A percentile compares a stretch with the other conserved stretches of the same genome.
Evolutionary conservation across 441 rosid species (phyloP).

Genomic region (Isatis lusitanica): DNA sequence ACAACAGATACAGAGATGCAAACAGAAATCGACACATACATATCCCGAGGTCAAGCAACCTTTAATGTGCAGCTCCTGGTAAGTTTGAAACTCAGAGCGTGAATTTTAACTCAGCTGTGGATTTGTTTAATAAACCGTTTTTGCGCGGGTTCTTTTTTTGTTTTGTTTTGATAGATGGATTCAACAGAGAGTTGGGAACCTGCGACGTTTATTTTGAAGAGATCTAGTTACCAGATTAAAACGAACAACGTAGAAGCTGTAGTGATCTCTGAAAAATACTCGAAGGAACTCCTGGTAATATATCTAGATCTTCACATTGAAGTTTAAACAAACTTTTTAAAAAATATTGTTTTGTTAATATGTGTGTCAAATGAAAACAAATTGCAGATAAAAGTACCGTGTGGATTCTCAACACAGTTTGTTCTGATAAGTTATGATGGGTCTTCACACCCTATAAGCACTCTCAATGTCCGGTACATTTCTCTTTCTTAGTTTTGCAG

Average conservation of each 20-base stretch:
- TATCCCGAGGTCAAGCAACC: slow-evolving; percentile 66
- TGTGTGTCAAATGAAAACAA: slow-evolving; percentile 7
- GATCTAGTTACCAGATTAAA: slow-evolving; percentile 71
- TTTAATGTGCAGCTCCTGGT: slow-evolving; percentile 74
- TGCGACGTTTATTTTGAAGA: slow-evolving; percentile 54
- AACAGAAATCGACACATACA: slow-evolving; percentile 55
- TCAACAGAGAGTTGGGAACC: slow-evolving; percentile 82
- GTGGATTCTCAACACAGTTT: slow-evolving; percentile 76
- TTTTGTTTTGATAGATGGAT: slow-evolving; percentile 49
- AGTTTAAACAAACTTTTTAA: neutral
- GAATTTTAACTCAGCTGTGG: neutral
- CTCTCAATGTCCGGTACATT: slow-evolving; percentile 63
- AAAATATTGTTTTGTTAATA: neutral
- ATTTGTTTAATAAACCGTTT: neutral
- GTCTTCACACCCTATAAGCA: slow-evolving; percentile 71
- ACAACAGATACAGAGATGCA: slow-evolving; percentile 80
- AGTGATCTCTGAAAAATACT: slow-evolving; percentile 63
- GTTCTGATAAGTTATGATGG: slow-evolving; percentile 78
- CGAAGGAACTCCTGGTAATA: slow-evolving; percentile 60
- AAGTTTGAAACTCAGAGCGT: slow-evolving; percentile 27
- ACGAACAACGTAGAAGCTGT: slow-evolving; percentile 45
- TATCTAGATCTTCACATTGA: neutral
- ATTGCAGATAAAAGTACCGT: slow-evolving; percentile 85
- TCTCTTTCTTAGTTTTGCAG: neutral
- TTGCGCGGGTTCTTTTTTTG: neutral